phyloP scores from a whole-genome alignment of 305 asterid species.

The Plantago coronopus region DNA sequence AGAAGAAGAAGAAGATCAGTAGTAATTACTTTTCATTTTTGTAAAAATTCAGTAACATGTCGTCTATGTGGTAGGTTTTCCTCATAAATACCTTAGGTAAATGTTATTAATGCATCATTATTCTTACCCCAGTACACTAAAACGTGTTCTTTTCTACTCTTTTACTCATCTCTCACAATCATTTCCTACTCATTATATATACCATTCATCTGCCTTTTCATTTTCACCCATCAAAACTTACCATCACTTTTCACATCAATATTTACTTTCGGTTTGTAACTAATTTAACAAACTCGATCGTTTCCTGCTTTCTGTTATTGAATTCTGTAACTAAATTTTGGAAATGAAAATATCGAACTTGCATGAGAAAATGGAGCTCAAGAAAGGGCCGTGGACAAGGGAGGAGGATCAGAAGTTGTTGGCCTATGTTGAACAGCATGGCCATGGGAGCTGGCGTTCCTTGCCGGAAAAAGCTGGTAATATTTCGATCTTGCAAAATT shows the following conservation, averaged over 20 bases:
- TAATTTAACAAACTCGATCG: not conserved
- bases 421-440: constrained; percentile 40
- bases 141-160: not conserved
- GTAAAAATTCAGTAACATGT: not conserved
- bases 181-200: too few relatives aligned
- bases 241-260: too few relatives aligned
- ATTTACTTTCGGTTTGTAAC: too few relatives aligned
- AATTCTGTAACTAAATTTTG: too few relatives aligned
- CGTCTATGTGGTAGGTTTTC: constrained; percentile 2
- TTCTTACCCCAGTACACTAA: not conserved
- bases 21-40: not conserved
- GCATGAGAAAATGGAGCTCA: constrained; percentile 33
- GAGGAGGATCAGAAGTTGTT: constrained; percentile 59
- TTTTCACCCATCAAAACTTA: too few relatives aligned
- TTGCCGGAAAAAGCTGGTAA: constrained; percentile 59
- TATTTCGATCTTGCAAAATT: too few relatives aligned
- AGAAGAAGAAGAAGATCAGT: too few relatives aligned
- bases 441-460: constrained; percentile 63
- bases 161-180: not conserved
- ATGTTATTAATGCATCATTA: not conserved
- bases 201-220: not conserved
- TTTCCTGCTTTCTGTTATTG: too few relatives aligned
- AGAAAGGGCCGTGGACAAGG: constrained; percentile 69
- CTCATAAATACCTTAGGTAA: constrained; percentile 9
- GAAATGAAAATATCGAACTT: constrained; percentile 26